Evolutionary conservation across 192 early-diverging fungal genomes (phyloP), one percentile per base, ranked within the genome.

Genomic region (Rhizophagus sp.): DNA sequence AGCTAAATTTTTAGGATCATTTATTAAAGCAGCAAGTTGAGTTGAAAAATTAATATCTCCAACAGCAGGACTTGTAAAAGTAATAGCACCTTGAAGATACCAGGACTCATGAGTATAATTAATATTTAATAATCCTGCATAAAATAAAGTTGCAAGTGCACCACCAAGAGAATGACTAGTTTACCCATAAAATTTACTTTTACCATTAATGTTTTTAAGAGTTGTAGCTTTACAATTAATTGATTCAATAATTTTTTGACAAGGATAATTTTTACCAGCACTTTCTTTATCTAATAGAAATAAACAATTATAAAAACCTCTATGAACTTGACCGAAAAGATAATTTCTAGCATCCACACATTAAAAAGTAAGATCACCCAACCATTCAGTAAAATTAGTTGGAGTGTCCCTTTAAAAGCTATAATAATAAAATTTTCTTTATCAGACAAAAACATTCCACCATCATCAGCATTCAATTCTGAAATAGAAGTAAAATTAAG

Each of bases 141-240:
- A 86, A 1, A 86, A 78, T 25, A 82, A 61, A 15, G 63, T 67
- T 13, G 81, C 77, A 34, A 86, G 52, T 7, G 85, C 83, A 13
- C 78, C 75, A 1, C 85, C 85, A 5, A 86, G 70, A 25, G 85
- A 86, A 74, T 86, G 85, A 5, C 85, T 83, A 5, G 85, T 82
- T n/a, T 13, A 86, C 62, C 85, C 85, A 86, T 5, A 86, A n/a
- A 73, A 39, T 84, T 84, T 13, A 82, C 76, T 24, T 79, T 75
- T 47, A 47, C 41, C 9, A 44, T 62, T 62, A 2, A 15, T 24
- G 0, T 50, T 73, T 5, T 66, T n/a, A 15, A 72, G 22, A 34
- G 47, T 73, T 19, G 4, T 11, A 41, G 19, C 70, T 22, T 24
- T 41, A 19, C 4, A 25, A n/a, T 15, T 22, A 9, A 34, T 44